Evolutionary conservation across 257 asterid species (phyloP), one percentile per base, ranked within the genome.

Genomic region (Primulina tabacum): DNA sequence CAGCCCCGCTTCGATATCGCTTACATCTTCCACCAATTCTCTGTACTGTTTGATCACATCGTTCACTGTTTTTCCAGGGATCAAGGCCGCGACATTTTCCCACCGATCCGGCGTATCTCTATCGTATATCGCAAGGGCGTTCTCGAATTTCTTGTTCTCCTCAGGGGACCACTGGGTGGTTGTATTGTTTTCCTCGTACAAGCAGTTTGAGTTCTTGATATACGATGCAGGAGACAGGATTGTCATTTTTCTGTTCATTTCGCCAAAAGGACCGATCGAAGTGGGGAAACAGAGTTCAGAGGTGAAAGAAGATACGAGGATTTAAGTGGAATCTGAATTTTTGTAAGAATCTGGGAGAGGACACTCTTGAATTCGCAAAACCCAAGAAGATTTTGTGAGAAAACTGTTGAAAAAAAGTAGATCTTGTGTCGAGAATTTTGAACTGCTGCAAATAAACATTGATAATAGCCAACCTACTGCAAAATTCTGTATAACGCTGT

Each of bases 51-150:
- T 87, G 60, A 89, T 83, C 65, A 91, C 96, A 65, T 91, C 96
- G 8, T 29, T 63, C 29, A 82, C 89, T 0, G 92, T 84, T 70
- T 91, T 91, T 0, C 95, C 97, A 0, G 97, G 97, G 64, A 91
- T 82, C 89, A 87, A 74, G 1, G 95, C 77, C 0, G 97, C 97
- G 57, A 91, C 96, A 76, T 89, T 89, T 72, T 74, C 73, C 97
- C 97, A 91, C 55, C 97, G 81, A 40, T 91, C 96, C 0, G 97
- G 97, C 4, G 97, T 88, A 12, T 91, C 96, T 62, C 78, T 82
- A 20, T 91, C 97, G 53, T 81, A 89, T 56, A 89, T 69, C 8
- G 96, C 95, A 1, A 91, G 86, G 4, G 97, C 97, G 62, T 81
- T 79, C 69, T 91, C 97, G 59, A 91, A 91, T 35, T 74, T 72